Conservation (phyloP, 805 yeast genomes). For the Schwanniomyces sp. region DNA sequence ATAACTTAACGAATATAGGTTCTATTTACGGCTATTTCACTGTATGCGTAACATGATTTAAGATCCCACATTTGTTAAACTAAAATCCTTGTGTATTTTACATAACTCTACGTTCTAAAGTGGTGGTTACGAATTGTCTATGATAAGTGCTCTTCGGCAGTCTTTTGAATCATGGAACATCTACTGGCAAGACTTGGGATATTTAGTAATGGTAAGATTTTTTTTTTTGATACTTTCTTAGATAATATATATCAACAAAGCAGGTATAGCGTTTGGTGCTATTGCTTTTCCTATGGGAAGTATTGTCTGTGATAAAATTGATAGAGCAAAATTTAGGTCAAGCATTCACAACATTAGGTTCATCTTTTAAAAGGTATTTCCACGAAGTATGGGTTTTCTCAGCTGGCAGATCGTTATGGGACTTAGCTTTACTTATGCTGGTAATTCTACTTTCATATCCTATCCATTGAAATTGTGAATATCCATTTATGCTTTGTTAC, state of each 20-base stretch:
- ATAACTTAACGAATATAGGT: no score
- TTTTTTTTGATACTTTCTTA: no score
- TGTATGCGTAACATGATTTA: not conserved
- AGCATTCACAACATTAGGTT: constrained; percentile 26
- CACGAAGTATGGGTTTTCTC: constrained; percentile 39
- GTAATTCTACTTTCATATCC: constrained; percentile 53
- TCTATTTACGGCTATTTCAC: not conserved
- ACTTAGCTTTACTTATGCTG: constrained; percentile 40
- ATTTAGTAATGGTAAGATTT: constrained; percentile 34
- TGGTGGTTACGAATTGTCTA: constrained; percentile 49
- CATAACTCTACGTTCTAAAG: constrained; percentile 46
- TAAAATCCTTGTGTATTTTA: constrained; percentile 40
- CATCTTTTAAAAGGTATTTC: constrained; percentile 37
- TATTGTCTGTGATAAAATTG: constrained; percentile 34
- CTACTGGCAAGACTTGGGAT: constrained; percentile 41
- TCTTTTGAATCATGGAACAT: constrained; percentile 43
- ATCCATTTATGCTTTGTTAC: constrained; percentile 52
- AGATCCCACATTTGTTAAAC: constrained; percentile 17
- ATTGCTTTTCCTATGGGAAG: constrained; percentile 28
- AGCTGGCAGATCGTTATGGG: constrained; percentile 49
- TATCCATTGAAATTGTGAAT: constrained; percentile 39
- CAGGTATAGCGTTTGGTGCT: constrained; percentile 33
- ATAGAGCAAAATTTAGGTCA: constrained; percentile 31
- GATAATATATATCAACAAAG: no score
- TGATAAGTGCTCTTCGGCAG: constrained; percentile 52